These are phyloP conservation scores for Pseudofabraea citricarpa DNA, from an alignment of 2,329 filamentous ascomycete species.

Conservation along the genomic window DNA sequence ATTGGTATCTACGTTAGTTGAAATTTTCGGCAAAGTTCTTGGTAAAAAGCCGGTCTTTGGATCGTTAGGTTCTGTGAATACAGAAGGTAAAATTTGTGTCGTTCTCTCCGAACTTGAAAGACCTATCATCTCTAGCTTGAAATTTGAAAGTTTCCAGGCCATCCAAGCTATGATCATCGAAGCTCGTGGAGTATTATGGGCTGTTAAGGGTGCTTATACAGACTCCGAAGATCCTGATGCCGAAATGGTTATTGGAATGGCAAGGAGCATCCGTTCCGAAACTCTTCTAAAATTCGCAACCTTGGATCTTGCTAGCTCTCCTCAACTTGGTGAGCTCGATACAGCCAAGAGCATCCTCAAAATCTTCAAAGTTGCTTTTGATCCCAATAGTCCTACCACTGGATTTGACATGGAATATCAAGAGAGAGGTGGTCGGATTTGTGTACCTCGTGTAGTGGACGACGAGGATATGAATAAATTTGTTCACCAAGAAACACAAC, in stretches of 20 bases:
- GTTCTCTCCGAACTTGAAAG: constrained; percentile 41
- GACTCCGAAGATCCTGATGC: constrained; percentile 20
- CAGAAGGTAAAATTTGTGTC: constrained; percentile 31
- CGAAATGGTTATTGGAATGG: constrained; percentile 22
- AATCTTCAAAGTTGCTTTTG: constrained; percentile 15
- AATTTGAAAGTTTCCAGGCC: constrained; percentile 31
- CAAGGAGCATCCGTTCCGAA: constrained; percentile 23
- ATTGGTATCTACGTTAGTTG: constrained; percentile 31
- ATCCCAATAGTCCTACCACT: neutral
- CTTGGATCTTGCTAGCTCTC: constrained; percentile 14
- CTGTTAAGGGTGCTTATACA: constrained; percentile 38
- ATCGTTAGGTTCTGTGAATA: constrained; percentile 24
- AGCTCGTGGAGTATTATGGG: constrained; percentile 41
- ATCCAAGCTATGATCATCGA: constrained; percentile 35
- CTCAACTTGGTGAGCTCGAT: constrained; percentile 30
- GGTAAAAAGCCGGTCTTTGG: constrained; percentile 29
- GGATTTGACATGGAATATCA: constrained; percentile 19
- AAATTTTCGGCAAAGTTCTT: constrained; percentile 27
- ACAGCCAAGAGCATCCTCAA: constrained; percentile 11
- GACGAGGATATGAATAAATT: constrained; percentile 29
- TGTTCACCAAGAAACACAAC: constrained; percentile 38
- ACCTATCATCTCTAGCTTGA: constrained; percentile 35
- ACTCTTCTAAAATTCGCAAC: constrained; percentile 20
- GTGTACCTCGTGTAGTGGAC: constrained; percentile 16
- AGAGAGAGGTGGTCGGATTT: constrained; percentile 22